Evolutionary conservation across 129 eudicot species (phyloP).

Genomic region (Daucus carota): DNA sequence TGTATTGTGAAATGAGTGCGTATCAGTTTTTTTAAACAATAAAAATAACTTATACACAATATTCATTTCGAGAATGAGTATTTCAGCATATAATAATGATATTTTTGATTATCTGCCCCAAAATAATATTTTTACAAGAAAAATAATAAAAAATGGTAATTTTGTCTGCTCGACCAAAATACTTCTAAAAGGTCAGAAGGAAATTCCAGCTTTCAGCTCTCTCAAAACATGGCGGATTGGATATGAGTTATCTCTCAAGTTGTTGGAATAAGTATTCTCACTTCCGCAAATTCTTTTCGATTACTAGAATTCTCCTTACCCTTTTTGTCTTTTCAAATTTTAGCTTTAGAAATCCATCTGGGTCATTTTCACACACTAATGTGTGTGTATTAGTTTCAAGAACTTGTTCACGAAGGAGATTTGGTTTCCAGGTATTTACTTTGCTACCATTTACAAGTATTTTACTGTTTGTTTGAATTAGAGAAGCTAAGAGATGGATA

Average conservation of each 20-base stretch:
- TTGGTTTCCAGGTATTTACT: not conserved
- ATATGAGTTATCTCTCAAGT: slow-evolving; percentile 12
- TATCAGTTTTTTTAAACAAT: too few species aligned
- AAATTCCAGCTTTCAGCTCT: too few species aligned
- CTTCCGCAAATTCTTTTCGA: slow-evolving; percentile 5
- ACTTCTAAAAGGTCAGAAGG: too few species aligned
- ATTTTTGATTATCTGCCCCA: too few species aligned
- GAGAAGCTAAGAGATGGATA: too few species aligned
- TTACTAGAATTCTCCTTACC: slow-evolving; percentile 7
- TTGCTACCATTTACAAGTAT: not conserved
- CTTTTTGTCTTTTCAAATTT: not conserved
- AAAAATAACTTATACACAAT: too few species aligned
- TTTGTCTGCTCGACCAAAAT: too few species aligned
- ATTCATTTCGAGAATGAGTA: too few species aligned
- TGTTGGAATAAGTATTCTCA: slow-evolving; percentile 6
- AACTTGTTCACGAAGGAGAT: not conserved
- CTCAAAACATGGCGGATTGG: slow-evolving; percentile 36
- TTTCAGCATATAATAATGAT: too few species aligned
- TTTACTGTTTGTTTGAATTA: not conserved
- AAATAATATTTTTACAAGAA: too few species aligned
- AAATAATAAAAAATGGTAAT: too few species aligned
- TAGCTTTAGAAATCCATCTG: slow-evolving; percentile 12
- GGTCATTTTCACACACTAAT: slow-evolving; percentile 4
- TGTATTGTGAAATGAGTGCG: too few species aligned
- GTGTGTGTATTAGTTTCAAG: slow-evolving; percentile 12